Evolutionary conservation across 495 filamentous ascomycete genomes (phyloP).

Genomic region (Peziza echinospora): DNA sequence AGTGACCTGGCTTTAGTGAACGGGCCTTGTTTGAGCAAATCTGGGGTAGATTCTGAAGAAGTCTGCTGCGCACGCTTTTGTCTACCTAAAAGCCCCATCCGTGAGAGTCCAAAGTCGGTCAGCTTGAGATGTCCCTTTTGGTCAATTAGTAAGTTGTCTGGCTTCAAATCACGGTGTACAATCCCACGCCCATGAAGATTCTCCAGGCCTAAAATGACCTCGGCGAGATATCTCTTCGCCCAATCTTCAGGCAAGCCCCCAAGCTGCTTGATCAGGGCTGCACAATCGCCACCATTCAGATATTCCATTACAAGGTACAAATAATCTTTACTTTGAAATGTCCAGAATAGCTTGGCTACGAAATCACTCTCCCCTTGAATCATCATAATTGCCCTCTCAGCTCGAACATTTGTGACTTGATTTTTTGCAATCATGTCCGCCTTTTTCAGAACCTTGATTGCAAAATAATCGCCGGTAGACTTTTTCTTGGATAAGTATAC

Average conservation of each 20-base stretch:
- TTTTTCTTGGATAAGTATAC: constrained; percentile 97
- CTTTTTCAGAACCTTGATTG: constrained; percentile 95
- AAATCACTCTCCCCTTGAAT: constrained; percentile 99
- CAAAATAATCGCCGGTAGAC: constrained; percentile 91
- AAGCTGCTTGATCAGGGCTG: constrained; percentile 82
- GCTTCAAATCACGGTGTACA: constrained; percentile 90
- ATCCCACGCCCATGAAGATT: constrained; percentile 87
- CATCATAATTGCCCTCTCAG: constrained; percentile 99
- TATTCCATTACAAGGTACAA: constrained; percentile 99
- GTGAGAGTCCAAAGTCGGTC: constrained; percentile 90
- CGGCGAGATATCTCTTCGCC: constrained; percentile 89
- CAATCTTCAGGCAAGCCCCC: constrained; percentile 85
- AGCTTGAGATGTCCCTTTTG: constrained; percentile 91
- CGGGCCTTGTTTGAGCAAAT: constrained; percentile 77
- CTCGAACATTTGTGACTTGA: constrained; percentile 96
- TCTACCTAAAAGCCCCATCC: constrained; percentile 90
- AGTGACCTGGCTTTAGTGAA: constrained; percentile 71
- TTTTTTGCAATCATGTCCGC: constrained; percentile 99
- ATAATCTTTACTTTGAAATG: constrained; percentile 97
- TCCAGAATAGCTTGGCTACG: constrained; percentile 97
- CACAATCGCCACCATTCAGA: constrained; percentile 90
- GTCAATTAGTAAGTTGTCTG: constrained; percentile 92
- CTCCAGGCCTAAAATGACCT: constrained; percentile 86
- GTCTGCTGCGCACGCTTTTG: constrained; percentile 81
- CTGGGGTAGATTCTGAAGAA: constrained; percentile 57